Evolutionary conservation across 23 red algal genomes (phyloP), one percentile per base, ranked within the genome.

Genomic region (Pyropia haitanensis): DNA sequence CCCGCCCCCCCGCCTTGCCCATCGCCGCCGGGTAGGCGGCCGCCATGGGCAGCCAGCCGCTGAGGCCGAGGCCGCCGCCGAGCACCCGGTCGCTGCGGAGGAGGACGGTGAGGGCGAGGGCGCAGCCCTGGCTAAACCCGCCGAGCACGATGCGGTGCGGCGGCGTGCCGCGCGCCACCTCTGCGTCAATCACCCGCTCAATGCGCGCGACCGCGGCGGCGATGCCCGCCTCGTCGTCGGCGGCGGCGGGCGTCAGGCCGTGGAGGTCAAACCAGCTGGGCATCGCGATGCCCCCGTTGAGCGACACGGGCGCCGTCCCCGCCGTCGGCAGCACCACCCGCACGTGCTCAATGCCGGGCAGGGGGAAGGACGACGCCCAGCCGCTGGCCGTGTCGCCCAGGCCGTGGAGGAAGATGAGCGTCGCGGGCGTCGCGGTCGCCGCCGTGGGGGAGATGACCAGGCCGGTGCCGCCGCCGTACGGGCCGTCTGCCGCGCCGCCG

Each of bases 111-210:
- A 97, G 73, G 49, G 93, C 87, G 25, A 97, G 26, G 27, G 93
- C 93, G 60, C 93, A 86, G 56, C 93, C 93, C 71, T 97, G 93
- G 20, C 64, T 74, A 34, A 97, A 97, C 20, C 93, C 93, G 26
- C 79, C 93, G 22, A 97, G 56, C 9, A 97, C 54, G 15, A 97
- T 85, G 25, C 81, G 70, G 44, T 84, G 58, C 60, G 49, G 46
- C n/a, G 79, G 77, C 18, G 90, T 80, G 58, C 93, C 85, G 18
- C 54, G 51, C 26, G 61, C 55, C 31, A 82, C 51, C 61, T 90
- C 79, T 9, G 64, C 60, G 15, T 90, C 80, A 48, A 97, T 76
- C 9, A 90, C 71, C 18, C 71, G 51, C 25, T 64, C 52, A 18
- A 95, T 53, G 27, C 81, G 75, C 21, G 69, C 74, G 8, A 80